Evolutionary conservation across 106 monocot genomes (phyloP).

Genomic region (Dioscorea zingiberensis): DNA sequence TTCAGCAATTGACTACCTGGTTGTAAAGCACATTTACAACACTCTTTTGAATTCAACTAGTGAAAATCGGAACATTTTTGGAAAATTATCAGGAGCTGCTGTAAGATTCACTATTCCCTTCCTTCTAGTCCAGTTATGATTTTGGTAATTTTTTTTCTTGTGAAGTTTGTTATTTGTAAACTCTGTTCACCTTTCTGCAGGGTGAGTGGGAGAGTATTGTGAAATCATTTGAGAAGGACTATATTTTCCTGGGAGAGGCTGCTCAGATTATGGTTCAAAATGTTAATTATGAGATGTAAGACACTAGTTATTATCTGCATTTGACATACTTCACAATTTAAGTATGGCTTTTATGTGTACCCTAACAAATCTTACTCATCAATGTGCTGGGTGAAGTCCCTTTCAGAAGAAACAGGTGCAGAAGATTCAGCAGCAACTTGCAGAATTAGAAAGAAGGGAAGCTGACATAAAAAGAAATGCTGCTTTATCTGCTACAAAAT

Average conservation of each 20-base stretch:
- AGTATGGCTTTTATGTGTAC: not conserved
- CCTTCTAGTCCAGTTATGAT: not conserved
- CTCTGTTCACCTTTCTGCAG: slow-evolving; percentile 28
- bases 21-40: slow-evolving; percentile 68
- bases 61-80: slow-evolving; percentile 93
- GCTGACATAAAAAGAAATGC: slow-evolving; percentile 87
- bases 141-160: slow-evolving; percentile 7
- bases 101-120: slow-evolving; percentile 33
- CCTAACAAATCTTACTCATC: slow-evolving; percentile 15
- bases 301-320: slow-evolving; percentile 5
- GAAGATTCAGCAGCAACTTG: slow-evolving; percentile 89
- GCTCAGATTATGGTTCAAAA: slow-evolving; percentile 94
- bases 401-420: slow-evolving; percentile 90
- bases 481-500: slow-evolving; percentile 83
- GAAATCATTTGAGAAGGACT: slow-evolving; percentile 81
- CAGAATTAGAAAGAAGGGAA: slow-evolving; percentile 87
- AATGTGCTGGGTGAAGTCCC: slow-evolving; percentile 53
- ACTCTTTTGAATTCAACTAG: slow-evolving; percentile 61
- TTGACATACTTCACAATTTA: not conserved
- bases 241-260: slow-evolving; percentile 92
- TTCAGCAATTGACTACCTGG: slow-evolving; percentile 68
- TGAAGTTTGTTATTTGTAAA: not conserved
- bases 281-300: slow-evolving; percentile 98
- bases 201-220: slow-evolving; percentile 95
- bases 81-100: slow-evolving; percentile 88